Conservation (phyloP, 106 monocot genomes). For the Apostasia shenzhenica region DNA sequence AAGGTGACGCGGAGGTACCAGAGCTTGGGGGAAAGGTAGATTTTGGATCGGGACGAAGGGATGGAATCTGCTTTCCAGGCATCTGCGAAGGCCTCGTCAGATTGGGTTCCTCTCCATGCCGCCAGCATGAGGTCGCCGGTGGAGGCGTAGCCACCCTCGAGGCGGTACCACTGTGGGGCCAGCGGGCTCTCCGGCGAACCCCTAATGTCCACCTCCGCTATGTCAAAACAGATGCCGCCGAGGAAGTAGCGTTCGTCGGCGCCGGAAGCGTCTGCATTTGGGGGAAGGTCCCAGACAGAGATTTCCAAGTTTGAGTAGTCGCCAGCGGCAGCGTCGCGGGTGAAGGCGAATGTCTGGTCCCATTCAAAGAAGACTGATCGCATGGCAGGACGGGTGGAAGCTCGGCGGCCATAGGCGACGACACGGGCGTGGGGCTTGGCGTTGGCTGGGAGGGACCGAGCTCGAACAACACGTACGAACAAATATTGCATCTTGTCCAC, state of each 20-base stretch:
- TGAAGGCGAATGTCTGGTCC: conserved; percentile 84
- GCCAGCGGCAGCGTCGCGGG: conserved; percentile 13
- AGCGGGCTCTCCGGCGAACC: conserved; percentile 73
- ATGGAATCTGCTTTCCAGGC: conserved; percentile 50
- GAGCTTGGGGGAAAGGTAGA: conserved; percentile 85
- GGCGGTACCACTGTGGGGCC: conserved; percentile 88
- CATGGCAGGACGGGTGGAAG: conserved; percentile 42
- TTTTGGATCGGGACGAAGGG: conserved; percentile 41
- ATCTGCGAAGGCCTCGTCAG: conserved; percentile 61
- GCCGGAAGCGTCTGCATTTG: conserved; percentile 18
- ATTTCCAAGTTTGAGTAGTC: conserved; percentile 42
- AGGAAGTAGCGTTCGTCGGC: conserved; percentile 43
- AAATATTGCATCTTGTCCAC: conserved; percentile 93
- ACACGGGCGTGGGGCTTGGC: conserved; percentile 55
- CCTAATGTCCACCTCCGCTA: conserved; percentile 47
- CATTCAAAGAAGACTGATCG: conserved; percentile 58
- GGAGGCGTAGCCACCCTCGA: conserved; percentile 44
- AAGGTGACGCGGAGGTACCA: conserved; percentile 86
- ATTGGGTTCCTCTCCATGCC: conserved; percentile 88
- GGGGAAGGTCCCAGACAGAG: conserved; percentile 71
- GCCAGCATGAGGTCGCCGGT: conserved; percentile 81
- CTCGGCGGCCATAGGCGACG: conserved; percentile 35
- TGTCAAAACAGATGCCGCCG: conserved; percentile 80
- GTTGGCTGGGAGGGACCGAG: conserved; percentile 37
- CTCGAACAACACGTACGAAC: conserved; percentile 75